Evolutionary conservation across 2,329 filamentous ascomycete genomes (phyloP).

Genomic region (Ceratocystis cubensis): DNA sequence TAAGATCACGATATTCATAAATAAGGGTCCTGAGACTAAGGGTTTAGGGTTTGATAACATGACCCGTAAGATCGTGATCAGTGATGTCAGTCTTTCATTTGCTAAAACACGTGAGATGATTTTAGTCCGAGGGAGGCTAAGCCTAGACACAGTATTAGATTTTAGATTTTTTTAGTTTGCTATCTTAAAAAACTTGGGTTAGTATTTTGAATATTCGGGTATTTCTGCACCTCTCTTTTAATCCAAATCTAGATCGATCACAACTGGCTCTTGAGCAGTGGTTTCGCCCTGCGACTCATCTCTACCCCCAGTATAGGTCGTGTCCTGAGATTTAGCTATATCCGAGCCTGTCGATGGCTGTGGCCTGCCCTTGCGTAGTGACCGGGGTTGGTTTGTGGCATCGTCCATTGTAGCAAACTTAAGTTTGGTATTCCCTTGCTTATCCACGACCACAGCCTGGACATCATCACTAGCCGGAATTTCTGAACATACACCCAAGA

Average conservation of each 20-base stretch:
- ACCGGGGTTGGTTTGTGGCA: not conserved
- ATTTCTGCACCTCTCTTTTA: not conserved
- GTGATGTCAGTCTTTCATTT: too few relatives aligned
- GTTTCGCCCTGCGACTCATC: not conserved
- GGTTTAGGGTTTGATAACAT: too few relatives aligned
- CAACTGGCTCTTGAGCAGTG: not conserved
- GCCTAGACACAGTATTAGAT: not conserved
- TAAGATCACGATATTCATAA: too few relatives aligned
- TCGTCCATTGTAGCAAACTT: not conserved
- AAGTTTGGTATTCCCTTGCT: not conserved
- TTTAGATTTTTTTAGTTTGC: not conserved
- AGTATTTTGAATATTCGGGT: too few relatives aligned
- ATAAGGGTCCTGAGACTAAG: too few relatives aligned
- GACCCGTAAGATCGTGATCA: too few relatives aligned
- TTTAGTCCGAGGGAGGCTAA: not conserved
- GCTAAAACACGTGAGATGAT: not conserved
- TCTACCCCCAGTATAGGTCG: not conserved
- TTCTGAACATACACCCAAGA: not conserved
- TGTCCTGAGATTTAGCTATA: not conserved
- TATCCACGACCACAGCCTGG: slow-evolving; percentile 8
- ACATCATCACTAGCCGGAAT: not conserved
- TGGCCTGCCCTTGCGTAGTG: not conserved
- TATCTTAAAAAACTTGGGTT: not conserved
- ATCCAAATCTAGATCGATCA: not conserved
- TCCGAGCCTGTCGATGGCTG: too few relatives aligned